Conservation (phyloP, 129 eudicot genomes). For the Mikania micrantha region DNA sequence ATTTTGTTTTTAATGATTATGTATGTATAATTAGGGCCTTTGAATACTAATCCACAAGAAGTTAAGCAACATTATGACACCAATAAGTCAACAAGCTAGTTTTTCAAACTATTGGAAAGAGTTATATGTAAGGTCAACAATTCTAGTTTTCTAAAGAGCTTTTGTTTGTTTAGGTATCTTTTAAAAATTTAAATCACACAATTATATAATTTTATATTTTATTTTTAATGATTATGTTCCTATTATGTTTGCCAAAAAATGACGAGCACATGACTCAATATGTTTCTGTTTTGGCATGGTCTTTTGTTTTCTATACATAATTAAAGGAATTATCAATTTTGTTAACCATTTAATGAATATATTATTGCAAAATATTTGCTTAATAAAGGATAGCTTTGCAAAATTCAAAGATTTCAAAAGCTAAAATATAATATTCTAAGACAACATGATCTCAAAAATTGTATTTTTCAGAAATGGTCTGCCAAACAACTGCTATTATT, state of each 20-base stretch:
- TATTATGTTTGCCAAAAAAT: background rate
- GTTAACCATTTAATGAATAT: background rate
- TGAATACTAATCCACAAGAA: constrained; percentile 27
- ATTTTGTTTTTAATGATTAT: background rate
- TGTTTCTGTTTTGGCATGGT: background rate
- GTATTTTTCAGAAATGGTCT: constrained; percentile 25
- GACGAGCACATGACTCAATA: background rate
- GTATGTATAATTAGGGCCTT: constrained; percentile 7
- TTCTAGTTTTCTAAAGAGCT: constrained; percentile 4
- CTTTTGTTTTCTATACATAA: background rate
- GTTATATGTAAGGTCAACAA: constrained; percentile 30
- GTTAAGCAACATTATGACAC: constrained; percentile 26
- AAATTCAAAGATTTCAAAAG: background rate
- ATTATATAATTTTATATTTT: background rate
- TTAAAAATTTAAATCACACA: background rate
- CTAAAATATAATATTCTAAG: constrained; percentile 9
- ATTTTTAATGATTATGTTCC: background rate
- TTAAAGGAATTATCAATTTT: background rate
- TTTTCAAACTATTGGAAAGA: constrained; percentile 16
- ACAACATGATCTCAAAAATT: constrained; percentile 27
- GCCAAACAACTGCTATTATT: constrained; percentile 35
- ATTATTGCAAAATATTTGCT: background rate
- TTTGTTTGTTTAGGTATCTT: background rate
- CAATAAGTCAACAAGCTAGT: constrained; percentile 40
- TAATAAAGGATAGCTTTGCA: background rate